Evolutionary conservation across 202 grass and related monocot species (phyloP).

Genomic region (Bolboschoenoplectus hybrid): DNA sequence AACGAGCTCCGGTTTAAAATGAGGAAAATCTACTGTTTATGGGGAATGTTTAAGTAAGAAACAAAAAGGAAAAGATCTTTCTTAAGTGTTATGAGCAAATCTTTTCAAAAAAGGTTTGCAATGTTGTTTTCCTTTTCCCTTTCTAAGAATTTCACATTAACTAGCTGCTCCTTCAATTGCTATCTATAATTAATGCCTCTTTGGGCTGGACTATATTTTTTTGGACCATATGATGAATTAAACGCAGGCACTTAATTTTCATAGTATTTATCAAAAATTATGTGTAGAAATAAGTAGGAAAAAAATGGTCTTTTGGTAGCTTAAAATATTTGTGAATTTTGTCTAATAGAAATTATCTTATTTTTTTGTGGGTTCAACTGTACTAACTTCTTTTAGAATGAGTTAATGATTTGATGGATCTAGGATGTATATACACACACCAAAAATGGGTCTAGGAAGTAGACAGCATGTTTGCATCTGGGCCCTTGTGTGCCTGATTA

Average conservation of each 20-base stretch:
- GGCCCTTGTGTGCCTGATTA: constrained; percentile 10
- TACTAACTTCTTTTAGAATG: neutral
- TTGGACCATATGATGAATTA: neutral
- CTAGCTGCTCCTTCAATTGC: neutral
- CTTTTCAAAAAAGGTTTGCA: neutral
- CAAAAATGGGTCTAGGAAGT: constrained; percentile 7
- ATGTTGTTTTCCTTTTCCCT: neutral
- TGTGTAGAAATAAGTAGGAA: neutral
- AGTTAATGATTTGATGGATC: neutral
- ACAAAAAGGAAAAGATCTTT: neutral
- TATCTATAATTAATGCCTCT: neutral
- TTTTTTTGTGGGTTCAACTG: constrained; percentile 9
- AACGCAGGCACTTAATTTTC: neutral
- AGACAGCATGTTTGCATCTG: neutral
- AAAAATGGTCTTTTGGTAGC: neutral
- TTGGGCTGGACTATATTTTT: neutral
- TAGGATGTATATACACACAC: neutral
- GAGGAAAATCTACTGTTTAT: neutral
- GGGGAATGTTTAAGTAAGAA: neutral
- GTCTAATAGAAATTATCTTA: neutral
- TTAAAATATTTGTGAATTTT: neutral
- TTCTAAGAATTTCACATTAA: neutral
- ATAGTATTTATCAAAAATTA: neutral
- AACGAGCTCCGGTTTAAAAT: neutral
- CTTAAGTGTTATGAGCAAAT: neutral